Conservation (phyloP, 345 rosid species). For the Chamaenerion angustifolium region DNA sequence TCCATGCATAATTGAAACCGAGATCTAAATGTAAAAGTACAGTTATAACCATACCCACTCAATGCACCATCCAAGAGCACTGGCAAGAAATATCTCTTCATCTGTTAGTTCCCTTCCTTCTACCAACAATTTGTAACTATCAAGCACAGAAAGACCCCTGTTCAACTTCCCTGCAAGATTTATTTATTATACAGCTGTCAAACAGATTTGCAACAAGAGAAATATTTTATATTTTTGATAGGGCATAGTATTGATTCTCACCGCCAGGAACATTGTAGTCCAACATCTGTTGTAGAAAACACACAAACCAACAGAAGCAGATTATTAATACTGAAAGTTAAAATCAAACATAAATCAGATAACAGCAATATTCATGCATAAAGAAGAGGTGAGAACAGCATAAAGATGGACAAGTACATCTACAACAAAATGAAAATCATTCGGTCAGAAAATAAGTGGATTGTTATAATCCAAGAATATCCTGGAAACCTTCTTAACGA, state of each 20-base stretch:
- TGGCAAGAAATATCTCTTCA: constrained; percentile 50
- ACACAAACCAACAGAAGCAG: constrained; percentile 5
- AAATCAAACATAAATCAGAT: no score
- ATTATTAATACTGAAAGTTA: not conserved
- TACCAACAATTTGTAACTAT: constrained; percentile 57
- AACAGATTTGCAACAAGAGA: not conserved
- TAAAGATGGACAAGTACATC: no score
- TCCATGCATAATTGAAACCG: not conserved
- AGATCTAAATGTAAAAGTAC: not conserved
- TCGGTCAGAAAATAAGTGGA: no score
- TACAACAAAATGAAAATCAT: no score
- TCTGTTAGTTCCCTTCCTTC: constrained; percentile 50
- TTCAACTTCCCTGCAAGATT: constrained; percentile 62
- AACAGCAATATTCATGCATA: no score
- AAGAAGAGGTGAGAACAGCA: no score
- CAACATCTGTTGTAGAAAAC: constrained; percentile 52
- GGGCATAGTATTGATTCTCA: constrained; percentile 12
- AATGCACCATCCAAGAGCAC: constrained; percentile 81
- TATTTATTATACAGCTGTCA: not conserved
- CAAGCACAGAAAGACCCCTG: constrained; percentile 83
- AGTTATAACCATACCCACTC: constrained; percentile 53
- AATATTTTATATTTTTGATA: not conserved
- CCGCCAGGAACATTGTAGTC: constrained; percentile 94
- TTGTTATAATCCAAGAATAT: no score
- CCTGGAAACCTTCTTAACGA: no score